Conservation (phyloP, 768 basidiomycete species). For the Boletus subcaerulescens region DNA sequence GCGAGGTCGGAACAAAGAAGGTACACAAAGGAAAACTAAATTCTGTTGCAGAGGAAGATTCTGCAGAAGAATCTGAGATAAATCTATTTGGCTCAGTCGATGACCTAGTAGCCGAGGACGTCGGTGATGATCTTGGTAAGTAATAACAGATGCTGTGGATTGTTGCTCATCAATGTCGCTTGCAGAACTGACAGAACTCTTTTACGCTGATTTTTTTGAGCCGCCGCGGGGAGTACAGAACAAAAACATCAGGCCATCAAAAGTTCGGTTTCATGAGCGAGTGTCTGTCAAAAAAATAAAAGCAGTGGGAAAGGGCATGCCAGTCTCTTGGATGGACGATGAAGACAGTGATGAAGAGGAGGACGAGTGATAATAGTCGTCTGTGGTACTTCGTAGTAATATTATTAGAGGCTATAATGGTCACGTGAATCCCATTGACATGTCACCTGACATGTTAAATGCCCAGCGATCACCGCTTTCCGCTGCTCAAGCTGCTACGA, state of each 20-base stretch:
- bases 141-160: constrained; percentile 1
- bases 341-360: constrained; percentile 38
- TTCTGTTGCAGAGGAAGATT: constrained; percentile 47
- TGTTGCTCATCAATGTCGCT: not conserved
- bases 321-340: constrained; percentile 41
- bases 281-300: constrained; percentile 83
- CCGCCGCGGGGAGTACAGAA: constrained; percentile 40
- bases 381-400: too few relatives aligned
- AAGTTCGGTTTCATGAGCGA: constrained; percentile 77
- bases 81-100: constrained; percentile 69
- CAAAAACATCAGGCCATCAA: constrained; percentile 27
- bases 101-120: constrained; percentile 39
- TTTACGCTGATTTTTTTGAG: constrained; percentile 81
- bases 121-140: constrained; percentile 43
- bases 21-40: constrained; percentile 61
- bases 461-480: constrained; percentile 6
- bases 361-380: constrained; percentile 30
- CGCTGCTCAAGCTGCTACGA: not conserved
- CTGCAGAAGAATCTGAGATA: constrained; percentile 51
- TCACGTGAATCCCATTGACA: constrained; percentile 9
- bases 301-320: constrained; percentile 62
- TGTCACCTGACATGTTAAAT: constrained; percentile 9
- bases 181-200: constrained; percentile 44
- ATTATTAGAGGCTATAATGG: too few relatives aligned
- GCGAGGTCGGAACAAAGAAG: constrained; percentile 66